Evolutionary conservation across 108 stramenopile genomes (phyloP), one percentile per base, ranked within the genome.

Genomic region (Parietichytrium sp.): DNA sequence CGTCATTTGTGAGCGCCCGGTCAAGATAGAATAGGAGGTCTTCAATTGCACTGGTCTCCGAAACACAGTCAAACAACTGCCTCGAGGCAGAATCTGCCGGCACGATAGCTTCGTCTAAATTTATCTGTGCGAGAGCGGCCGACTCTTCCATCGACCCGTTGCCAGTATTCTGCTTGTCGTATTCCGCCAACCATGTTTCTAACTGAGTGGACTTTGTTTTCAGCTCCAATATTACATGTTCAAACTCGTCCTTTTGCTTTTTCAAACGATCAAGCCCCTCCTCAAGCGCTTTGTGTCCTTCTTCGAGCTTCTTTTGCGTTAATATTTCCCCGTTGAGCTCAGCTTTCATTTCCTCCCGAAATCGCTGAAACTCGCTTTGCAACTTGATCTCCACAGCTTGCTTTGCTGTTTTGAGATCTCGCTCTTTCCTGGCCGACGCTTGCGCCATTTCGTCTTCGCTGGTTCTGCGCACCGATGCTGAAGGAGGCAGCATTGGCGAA

Each of bases 11-110:
- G 29, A 84, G 55, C 33, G 84, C 78, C 0, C 54, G 54, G 36
- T 89, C 89, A 26, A 88, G 55, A 54, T 88, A 54, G 80, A 87
- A 89, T 48, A 89, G 52, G 1, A 79, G 80, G 48, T 89, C 89
- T 13, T 89, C 87, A 38, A 89, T 86, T 38, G 89, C 88, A 6
- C 49, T 53, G 13, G 83, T 84, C 36, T 89, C 86, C 4, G 84
- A 84, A 12, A 85, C 86, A 1, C 87, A 82, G 16, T 52, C 52
- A 20, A 88, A 84, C 83, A 85, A 55, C 54, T 86, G 85, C 29
- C 54, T 20, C 20, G 85, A 86, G 4, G 54, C 52, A n/a, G 45
- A 50, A 36, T 86, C 83, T 2, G 33, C 50, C 36, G 82, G 84
- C 13, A 83, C 86, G 48, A 84, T 84, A 13, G 82, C 55, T 15